These are phyloP conservation scores for Solanum dulcamara DNA, from an alignment of 257 asterid species.

Conservation along the genomic window DNA sequence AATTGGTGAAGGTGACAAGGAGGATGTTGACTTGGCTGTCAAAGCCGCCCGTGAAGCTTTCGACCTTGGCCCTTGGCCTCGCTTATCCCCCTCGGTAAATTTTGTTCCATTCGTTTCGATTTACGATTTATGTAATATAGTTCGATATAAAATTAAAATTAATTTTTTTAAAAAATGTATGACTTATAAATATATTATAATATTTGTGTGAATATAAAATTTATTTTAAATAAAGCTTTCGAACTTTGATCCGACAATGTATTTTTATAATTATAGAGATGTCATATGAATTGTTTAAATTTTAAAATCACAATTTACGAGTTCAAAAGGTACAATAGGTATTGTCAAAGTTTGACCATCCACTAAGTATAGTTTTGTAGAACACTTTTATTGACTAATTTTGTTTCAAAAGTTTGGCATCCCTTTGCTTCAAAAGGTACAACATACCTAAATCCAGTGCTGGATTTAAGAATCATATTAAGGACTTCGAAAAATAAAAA, in stretches of 20 bases:
- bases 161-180: too few relatives aligned
- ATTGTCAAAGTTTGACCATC: background rate
- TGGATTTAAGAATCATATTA: background rate
- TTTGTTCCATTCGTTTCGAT: background rate
- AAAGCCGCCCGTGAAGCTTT: slow-evolving; percentile 33
- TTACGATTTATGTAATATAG: background rate
- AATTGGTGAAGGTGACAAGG: slow-evolving; percentile 25
- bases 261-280: too few relatives aligned
- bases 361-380: background rate
- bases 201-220: too few relatives aligned
- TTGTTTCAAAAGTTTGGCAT: background rate
- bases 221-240: too few relatives aligned
- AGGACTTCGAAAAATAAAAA: too few relatives aligned
- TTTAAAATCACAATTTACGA: background rate
- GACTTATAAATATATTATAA: too few relatives aligned
- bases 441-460: background rate
- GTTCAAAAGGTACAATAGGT: background rate
- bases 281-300: too few relatives aligned
- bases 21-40: slow-evolving; percentile 26
- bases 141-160: background rate
- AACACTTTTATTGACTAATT: background rate
- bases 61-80: slow-evolving; percentile 38
- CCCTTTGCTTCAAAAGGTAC: background rate
- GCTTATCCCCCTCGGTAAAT: slow-evolving; percentile 19
- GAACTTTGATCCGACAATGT: too few relatives aligned